Conservation (phyloP, 164 flowering plant genomes). For the Vitis riparia region DNA sequence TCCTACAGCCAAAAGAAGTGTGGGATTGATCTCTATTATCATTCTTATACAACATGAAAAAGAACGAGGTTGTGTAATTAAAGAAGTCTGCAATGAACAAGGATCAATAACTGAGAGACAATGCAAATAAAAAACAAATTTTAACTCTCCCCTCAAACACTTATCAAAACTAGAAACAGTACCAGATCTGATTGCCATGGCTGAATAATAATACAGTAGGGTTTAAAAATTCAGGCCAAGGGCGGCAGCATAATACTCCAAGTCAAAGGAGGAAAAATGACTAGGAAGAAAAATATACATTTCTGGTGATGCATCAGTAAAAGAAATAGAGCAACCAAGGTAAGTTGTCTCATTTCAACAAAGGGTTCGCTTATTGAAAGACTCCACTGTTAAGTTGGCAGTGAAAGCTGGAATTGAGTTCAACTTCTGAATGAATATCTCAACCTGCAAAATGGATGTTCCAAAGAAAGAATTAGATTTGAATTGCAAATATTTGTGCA, state of each 20-base stretch:
- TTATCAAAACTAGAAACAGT: no score
- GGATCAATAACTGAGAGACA: no score
- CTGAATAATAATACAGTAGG: not conserved
- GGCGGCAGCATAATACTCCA: not conserved
- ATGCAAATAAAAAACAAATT: no score
- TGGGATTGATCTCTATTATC: no score
- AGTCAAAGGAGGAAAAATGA: not conserved
- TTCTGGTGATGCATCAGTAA: not conserved
- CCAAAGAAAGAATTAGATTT: no score
- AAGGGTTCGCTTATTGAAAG: conserved; percentile 81
- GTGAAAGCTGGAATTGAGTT: conserved; percentile 97
- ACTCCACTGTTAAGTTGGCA: conserved; percentile 85
- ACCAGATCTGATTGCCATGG: not conserved
- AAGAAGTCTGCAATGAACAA: no score
- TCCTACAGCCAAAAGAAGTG: no score
- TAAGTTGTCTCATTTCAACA: conserved; percentile 30
- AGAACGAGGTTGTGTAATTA: no score
- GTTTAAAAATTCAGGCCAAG: not conserved
- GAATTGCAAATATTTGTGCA: no score
- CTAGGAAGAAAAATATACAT: not conserved
- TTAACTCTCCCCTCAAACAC: no score
- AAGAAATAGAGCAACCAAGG: not conserved
- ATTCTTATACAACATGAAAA: no score
- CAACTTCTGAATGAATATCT: conserved; percentile 72
- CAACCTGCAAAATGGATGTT: conserved; percentile 51